A percentile compares a stretch with the other conserved stretches of the same genome.
Evolutionary conservation across 75 land plant genomes (phyloP).

Genomic region (Selaginella tamariscina): DNA sequence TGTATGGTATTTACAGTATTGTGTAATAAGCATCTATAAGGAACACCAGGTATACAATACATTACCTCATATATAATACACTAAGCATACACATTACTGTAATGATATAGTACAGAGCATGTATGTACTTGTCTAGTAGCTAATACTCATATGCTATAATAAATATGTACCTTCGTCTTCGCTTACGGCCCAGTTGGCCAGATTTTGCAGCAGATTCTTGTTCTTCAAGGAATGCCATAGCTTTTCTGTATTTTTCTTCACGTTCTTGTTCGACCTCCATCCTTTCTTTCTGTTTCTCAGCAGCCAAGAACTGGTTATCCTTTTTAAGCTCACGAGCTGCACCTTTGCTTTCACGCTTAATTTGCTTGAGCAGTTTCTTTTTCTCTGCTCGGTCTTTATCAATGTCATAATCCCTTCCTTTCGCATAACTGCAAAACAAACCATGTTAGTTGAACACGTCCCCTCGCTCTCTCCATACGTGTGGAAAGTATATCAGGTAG

Average conservation of each 20-base stretch:
- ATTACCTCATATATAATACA: too few species aligned
- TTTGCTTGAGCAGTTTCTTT: slow-evolving; percentile 46
- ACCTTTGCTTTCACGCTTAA: slow-evolving; percentile 66
- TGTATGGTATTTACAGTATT: too few species aligned
- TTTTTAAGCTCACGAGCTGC: slow-evolving; percentile 80
- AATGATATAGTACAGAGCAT: too few species aligned
- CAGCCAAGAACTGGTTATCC: slow-evolving; percentile 67
- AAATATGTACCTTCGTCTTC: slow-evolving; percentile 54
- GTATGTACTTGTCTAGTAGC: too few species aligned
- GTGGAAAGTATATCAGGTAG: too few species aligned
- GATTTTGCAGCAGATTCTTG: slow-evolving; percentile 86
- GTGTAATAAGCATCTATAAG: too few species aligned
- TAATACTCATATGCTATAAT: too few species aligned
- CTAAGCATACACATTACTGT: too few species aligned
- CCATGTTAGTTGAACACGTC: not conserved
- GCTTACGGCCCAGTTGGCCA: slow-evolving; percentile 77
- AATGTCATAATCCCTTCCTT: slow-evolving; percentile 87
- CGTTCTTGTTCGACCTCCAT: slow-evolving; percentile 43
- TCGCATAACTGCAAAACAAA: slow-evolving; percentile 56
- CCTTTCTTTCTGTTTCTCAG: slow-evolving; percentile 47
- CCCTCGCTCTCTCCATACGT: too few species aligned
- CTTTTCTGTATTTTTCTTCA: slow-evolving; percentile 69
- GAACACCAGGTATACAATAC: too few species aligned
- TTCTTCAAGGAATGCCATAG: slow-evolving; percentile 69
- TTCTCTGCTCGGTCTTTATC: slow-evolving; percentile 74